These are phyloP conservation scores for Karstenula rhodostoma DNA, from an alignment of 2,329 filamentous ascomycete genomes.

Conservation along the genomic window DNA sequence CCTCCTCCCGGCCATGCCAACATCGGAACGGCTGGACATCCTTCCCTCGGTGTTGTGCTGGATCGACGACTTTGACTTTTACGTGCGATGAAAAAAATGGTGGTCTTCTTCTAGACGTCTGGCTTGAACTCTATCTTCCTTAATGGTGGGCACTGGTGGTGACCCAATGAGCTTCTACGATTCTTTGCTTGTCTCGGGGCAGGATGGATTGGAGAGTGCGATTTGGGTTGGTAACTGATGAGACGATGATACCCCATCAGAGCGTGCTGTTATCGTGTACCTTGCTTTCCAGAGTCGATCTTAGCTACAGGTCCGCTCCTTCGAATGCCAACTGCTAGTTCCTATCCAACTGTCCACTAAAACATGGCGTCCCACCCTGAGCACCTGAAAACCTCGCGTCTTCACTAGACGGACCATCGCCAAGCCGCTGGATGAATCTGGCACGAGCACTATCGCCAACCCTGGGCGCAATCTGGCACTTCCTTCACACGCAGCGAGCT, in stretches of 20 bases:
- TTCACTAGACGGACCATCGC: not conserved
- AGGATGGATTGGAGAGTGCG: conserved; percentile 37
- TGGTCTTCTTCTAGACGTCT: conserved; percentile 33
- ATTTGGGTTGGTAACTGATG: conserved; percentile 43
- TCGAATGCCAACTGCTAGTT: conserved; percentile 19
- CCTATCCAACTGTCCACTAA: not conserved
- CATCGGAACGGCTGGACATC: conserved; percentile 11
- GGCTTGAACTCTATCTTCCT: conserved; percentile 26
- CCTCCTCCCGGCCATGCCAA: conserved; percentile 1
- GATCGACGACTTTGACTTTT: not conserved
- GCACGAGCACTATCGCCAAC: conserved; percentile 10
- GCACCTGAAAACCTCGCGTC: conserved; percentile 3
- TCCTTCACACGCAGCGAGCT: not conserved
- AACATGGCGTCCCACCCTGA: conserved; percentile 11
- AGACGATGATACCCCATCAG: conserved; percentile 52
- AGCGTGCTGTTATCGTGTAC: conserved; percentile 41
- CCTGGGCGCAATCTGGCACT: conserved; percentile 14
- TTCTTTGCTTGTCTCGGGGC: conserved; percentile 33
- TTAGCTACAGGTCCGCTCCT: conserved; percentile 31
- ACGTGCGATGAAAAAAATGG: conserved; percentile 17
- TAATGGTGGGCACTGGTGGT: conserved; percentile 38
- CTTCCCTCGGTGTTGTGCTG: conserved; percentile 5
- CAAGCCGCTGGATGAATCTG: conserved; percentile 6
- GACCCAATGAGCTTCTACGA: conserved; percentile 35
- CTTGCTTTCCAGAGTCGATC: conserved; percentile 31